Evolutionary conservation across 1,284 basidiomycete genomes (phyloP).

Genomic region (Apiotrichum laibachii): DNA sequence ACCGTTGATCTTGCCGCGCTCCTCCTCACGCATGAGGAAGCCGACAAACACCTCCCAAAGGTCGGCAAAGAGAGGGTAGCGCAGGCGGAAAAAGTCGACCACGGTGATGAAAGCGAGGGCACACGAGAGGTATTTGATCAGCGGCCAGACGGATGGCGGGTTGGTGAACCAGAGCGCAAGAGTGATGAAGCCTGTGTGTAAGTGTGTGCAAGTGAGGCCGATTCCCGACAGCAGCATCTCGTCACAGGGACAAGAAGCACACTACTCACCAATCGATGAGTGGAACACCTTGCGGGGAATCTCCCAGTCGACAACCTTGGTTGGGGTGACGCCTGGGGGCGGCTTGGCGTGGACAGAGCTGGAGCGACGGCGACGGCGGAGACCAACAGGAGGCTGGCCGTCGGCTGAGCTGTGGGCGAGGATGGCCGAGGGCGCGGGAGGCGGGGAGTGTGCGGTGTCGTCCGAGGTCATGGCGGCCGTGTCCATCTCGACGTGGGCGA

Average conservation of each 20-base stretch:
- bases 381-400: conserved; percentile 18
- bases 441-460: conserved; percentile 15
- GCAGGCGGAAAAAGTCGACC: conserved; percentile 75
- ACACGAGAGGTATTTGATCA: conserved; percentile 65
- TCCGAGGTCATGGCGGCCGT: conserved; percentile 13
- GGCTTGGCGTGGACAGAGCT: conserved; percentile 42
- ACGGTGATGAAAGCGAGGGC: conserved; percentile 70
- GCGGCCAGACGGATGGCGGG: conserved; percentile 52
- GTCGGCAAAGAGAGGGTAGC: conserved; percentile 64
- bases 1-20: conserved; percentile 79
- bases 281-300: conserved; percentile 89
- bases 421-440: conserved; percentile 22
- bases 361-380: conserved; percentile 34
- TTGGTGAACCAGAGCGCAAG: conserved; percentile 61
- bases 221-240: neutral
- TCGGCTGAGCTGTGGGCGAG: conserved; percentile 1
- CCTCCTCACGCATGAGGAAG: conserved; percentile 89
- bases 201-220: neutral
- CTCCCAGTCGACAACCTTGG: conserved; percentile 59
- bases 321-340: conserved; percentile 44
- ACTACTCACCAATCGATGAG: conserved; percentile 74
- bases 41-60: conserved; percentile 76
- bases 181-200: conserved; percentile 70
- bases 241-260: neutral
- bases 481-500: conserved; percentile 29